Conservation (phyloP, 2,329 filamentous ascomycete species). For the Nectriaceae sp. region DNA sequence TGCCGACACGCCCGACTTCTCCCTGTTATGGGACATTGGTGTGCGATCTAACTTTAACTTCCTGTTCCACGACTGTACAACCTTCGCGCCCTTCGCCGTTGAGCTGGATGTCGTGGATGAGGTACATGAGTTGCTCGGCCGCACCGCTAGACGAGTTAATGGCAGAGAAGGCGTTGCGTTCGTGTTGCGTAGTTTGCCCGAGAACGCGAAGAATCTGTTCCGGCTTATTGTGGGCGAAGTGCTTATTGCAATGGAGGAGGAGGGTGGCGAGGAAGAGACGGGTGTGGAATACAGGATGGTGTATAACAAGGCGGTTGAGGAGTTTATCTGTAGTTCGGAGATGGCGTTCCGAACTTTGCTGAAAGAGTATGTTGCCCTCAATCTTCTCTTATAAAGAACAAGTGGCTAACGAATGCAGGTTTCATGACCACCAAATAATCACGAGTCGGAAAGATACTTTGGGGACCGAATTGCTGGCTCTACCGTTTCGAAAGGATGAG, state of each 20-base stretch:
- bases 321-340: slow-evolving; percentile 96
- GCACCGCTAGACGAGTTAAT: slow-evolving; percentile 76
- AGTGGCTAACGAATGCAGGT: slow-evolving; percentile 51
- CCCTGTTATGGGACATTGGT: slow-evolving; percentile 85
- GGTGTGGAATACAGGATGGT: slow-evolving; percentile 88
- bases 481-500: slow-evolving; percentile 86
- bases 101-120: slow-evolving; percentile 88
- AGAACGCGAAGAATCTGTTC: slow-evolving; percentile 89
- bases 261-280: slow-evolving; percentile 56
- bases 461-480: slow-evolving; percentile 81
- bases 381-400: neutral
- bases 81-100: slow-evolving; percentile 71
- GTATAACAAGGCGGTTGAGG: slow-evolving; percentile 94
- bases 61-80: slow-evolving; percentile 91
- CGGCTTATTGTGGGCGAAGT: slow-evolving; percentile 83
- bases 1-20: slow-evolving; percentile 84
- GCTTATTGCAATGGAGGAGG: slow-evolving; percentile 68
- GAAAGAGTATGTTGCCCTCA: slow-evolving; percentile 70
- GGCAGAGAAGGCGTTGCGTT: slow-evolving; percentile 91
- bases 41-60: slow-evolving; percentile 84
- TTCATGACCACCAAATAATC: slow-evolving; percentile 98
- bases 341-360: slow-evolving; percentile 92
- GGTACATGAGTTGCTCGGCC: slow-evolving; percentile 83
- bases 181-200: slow-evolving; percentile 85
- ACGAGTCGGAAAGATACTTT: slow-evolving; percentile 82